These are phyloP conservation scores for Backusella psychrophila DNA, from an alignment of 192 early-diverging fungal genomes.

Conservation along the genomic window DNA sequence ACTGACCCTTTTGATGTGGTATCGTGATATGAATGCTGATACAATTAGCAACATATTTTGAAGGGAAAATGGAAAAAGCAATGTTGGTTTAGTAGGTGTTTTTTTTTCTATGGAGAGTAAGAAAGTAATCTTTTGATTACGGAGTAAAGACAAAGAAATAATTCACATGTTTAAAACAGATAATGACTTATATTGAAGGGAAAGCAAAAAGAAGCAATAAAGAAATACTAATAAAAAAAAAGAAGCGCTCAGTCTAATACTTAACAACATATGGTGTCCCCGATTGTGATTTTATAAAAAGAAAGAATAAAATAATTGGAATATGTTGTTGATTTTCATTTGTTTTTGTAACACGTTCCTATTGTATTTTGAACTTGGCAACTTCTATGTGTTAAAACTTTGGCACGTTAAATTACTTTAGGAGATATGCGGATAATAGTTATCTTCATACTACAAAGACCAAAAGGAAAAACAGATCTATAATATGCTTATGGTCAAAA, in stretches of 20 bases:
- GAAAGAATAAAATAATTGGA: neutral
- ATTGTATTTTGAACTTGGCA: slow-evolving; percentile 2
- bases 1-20: neutral
- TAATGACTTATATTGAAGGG: neutral
- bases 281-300: slow-evolving; percentile 2
- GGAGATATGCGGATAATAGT: neutral
- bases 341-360: neutral
- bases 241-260: neutral
- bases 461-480: neutral
- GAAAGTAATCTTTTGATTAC: neutral
- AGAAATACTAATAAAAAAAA: neutral
- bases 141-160: neutral
- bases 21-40: neutral
- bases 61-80: neutral
- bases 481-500: neutral
- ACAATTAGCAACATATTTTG: too few species aligned
- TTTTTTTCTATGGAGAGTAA: neutral
- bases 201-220: neutral
- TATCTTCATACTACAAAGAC: neutral
- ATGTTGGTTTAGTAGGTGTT: neutral
- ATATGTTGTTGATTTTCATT: neutral
- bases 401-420: slow-evolving; percentile 1
- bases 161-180: neutral
- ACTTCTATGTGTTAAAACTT: neutral
- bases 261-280: neutral